Percentiles rank a stretch among this genome's conserved stretches.
Evolutionary conservation across 2,329 filamentous ascomycete genomes (phyloP).

Genomic region (Aspergillus phoenicis): DNA sequence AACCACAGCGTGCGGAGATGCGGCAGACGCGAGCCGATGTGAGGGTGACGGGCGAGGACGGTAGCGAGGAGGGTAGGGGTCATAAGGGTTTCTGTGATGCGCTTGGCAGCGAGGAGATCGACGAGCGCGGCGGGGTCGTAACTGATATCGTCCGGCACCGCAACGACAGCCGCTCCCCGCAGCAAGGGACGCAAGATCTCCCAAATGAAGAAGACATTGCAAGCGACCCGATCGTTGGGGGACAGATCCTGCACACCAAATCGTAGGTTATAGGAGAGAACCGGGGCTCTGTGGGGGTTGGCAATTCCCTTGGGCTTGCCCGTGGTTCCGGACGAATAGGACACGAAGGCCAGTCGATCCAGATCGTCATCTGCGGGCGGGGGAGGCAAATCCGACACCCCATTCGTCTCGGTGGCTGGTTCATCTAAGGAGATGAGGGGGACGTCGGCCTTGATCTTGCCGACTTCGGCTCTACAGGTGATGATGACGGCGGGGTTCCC

Average conservation of each 20-base stretch:
- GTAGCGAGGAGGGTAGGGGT: constrained; percentile 77
- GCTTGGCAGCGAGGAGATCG: constrained; percentile 65
- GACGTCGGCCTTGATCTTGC: constrained; percentile 62
- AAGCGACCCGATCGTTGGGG: constrained; percentile 77
- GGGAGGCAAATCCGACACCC: constrained; percentile 49
- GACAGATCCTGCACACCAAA: constrained; percentile 70
- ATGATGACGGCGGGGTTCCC: constrained; percentile 71
- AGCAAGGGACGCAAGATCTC: constrained; percentile 77
- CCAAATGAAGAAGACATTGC: constrained; percentile 87
- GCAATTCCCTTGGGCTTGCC: constrained; percentile 81
- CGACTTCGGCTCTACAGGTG: constrained; percentile 65
- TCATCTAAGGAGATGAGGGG: constrained; percentile 69
- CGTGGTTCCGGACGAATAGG: constrained; percentile 77
- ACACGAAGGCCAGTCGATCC: constrained; percentile 76
- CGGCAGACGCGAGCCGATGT: constrained; percentile 65
- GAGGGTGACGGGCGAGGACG: constrained; percentile 69
- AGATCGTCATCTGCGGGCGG: constrained; percentile 68
- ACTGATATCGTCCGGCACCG: constrained; percentile 73
- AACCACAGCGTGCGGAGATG: constrained; percentile 73
- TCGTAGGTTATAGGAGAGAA: constrained; percentile 72
- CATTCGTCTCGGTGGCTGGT: constrained; percentile 32
- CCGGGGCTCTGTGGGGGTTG: constrained; percentile 73
- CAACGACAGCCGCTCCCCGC: constrained; percentile 73
- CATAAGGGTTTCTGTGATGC: constrained; percentile 79
- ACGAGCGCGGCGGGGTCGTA: constrained; percentile 77